phyloP scores from a whole-genome alignment of 345 rosid genomes.

The Adansonia digitata region DNA sequence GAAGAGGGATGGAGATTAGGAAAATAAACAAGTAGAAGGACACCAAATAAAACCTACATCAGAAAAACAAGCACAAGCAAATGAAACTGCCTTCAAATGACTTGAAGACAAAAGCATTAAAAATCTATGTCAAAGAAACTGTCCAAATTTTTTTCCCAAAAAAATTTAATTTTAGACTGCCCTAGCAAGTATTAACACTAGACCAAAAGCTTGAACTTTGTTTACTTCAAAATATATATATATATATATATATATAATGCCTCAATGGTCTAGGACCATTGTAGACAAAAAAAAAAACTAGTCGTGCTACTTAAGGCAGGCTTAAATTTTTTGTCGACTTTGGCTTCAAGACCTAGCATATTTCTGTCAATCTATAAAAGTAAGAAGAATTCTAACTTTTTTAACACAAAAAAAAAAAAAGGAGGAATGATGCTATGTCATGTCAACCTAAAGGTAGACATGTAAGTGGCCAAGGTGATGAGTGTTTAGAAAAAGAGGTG shows the following conservation, averaged over 20 bases:
- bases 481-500: neutral
- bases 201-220: neutral
- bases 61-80: constrained; percentile 12
- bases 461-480: neutral
- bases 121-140: neutral
- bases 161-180: neutral
- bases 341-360: neutral
- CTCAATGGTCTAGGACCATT: neutral
- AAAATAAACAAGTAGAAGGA: constrained; percentile 61
- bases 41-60: constrained; percentile 66
- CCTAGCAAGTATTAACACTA: neutral
- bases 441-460: neutral
- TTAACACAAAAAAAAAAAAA: neutral
- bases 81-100: neutral
- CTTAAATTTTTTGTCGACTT: neutral
- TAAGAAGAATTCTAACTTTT: neutral
- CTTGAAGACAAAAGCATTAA: constrained; percentile 2
- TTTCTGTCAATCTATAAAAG: neutral
- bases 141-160: neutral
- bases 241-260: no score
- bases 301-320: neutral
- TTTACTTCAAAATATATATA: no score
- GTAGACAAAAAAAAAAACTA: neutral
- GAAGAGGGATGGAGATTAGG: constrained; percentile 69
- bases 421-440: neutral